Evolutionary conservation across 2,329 filamentous ascomycete species (phyloP), one percentile per base, ranked within the genome.

Genomic region (Fusarium decemcellulare): DNA sequence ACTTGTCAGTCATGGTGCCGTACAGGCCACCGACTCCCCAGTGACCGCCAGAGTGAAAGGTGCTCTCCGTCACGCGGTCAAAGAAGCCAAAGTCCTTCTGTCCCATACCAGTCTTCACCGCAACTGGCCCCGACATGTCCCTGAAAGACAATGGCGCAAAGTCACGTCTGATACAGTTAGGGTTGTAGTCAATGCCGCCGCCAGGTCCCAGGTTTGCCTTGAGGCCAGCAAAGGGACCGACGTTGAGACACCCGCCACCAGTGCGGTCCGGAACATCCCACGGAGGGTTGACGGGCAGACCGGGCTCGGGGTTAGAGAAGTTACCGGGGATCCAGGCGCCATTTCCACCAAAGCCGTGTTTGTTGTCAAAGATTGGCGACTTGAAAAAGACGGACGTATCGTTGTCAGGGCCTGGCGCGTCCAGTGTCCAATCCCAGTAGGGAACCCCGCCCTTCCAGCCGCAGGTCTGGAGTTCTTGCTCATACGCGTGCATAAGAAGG

Each of bases 321-420:
- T 68, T 68, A 14, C 67, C 68, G 6, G 67, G 68, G 1, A 70
- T 34, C 30, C 53, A 71, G 8, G 14, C 67, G n/a, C 68, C 67
- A 2, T 71, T 71, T 0, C 68, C 68, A 0, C 68, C 60, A 12
- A 71, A 70, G 1, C 68, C 68, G 9, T 75, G 73, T 4, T 67
- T 59, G 2, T 75, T 56, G 29, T 79, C 75, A 37, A 81, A 80
- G 30, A 81, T 58, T 4, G 71, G 71, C 0, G 79, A 79, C 48
- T 68, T 34, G 18, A 60, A 51, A 32, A 73, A 68, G 3, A 66
- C 54, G 0, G 60, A 65, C 3, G 63, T 71, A 36, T 70, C 60
- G 5, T 66, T 65, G 1, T 72, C 64, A 30, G 54, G 50, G 1
- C 47, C 71, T 8, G 53, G n/a, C 2, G 55, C 59, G 40, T 74